phyloP scores from a whole-genome alignment of 1,139 yeast species.

The Yamadazyma jaroonii region DNA sequence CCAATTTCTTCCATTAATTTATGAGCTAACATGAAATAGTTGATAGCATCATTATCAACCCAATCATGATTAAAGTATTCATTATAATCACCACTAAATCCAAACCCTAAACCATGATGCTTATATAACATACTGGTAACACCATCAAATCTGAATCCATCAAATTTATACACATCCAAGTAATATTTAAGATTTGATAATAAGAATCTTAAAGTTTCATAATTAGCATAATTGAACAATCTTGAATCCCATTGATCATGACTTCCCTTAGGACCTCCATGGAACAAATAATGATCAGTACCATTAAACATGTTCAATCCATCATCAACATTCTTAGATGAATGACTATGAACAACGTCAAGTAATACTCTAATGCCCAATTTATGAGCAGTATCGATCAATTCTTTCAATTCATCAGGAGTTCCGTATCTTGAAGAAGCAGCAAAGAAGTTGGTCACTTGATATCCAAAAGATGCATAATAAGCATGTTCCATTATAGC shows the following conservation, averaged over 20 bases:
- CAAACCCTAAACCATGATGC: constrained; percentile 90
- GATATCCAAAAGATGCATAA: constrained; percentile 96
- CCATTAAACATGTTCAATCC: constrained; percentile 95
- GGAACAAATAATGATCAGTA: constrained; percentile 92
- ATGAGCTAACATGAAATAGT: constrained; percentile 87
- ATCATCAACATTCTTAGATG: constrained; percentile 90
- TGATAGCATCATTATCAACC: constrained; percentile 85
- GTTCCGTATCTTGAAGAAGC: constrained; percentile 86
- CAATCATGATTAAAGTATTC: constrained; percentile 82
- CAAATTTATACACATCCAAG: constrained; percentile 81
- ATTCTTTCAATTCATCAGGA: constrained; percentile 89
- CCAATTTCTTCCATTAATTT: constrained; percentile 59
- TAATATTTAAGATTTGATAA: constrained; percentile 85
- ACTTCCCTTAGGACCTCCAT: constrained; percentile 77
- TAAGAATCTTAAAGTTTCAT: constrained; percentile 85
- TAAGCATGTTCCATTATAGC: constrained; percentile 99
- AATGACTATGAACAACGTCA: constrained; percentile 95
- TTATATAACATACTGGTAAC: constrained; percentile 89
- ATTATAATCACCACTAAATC: constrained; percentile 88
- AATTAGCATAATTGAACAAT: constrained; percentile 83
- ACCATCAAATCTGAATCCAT: constrained; percentile 96
- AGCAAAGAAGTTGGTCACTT: constrained; percentile 90
- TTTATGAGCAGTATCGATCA: constrained; percentile 88
- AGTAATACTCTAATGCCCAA: constrained; percentile 82
- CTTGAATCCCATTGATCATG: constrained; percentile 97